These are phyloP conservation scores for Chaetoceros tenuissimus DNA, from an alignment of 108 stramenopile species.

Conservation along the genomic window DNA sequence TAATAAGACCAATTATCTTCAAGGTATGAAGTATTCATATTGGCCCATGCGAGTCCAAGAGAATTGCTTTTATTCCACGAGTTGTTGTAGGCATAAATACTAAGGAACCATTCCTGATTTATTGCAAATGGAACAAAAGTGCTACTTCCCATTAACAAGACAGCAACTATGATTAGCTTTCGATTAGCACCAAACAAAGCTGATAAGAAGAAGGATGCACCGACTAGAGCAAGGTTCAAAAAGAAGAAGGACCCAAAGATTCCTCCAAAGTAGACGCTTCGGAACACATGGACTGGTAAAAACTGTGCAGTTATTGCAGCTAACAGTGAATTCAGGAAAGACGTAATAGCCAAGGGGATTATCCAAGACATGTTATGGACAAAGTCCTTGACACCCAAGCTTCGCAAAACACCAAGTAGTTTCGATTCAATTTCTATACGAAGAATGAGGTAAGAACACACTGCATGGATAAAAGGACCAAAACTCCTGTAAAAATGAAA, in stretches of 20 bases:
- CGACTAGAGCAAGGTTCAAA: slow-evolving; percentile 29
- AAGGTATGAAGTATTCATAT: too few species aligned
- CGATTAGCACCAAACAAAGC: slow-evolving; percentile 28
- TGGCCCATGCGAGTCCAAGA: slow-evolving; percentile 13
- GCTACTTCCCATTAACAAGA: slow-evolving; percentile 15
- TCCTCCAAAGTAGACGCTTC: slow-evolving; percentile 18
- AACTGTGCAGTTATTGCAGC: slow-evolving; percentile 27
- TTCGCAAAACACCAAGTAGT: slow-evolving; percentile 30
- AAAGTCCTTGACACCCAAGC: slow-evolving; percentile 24
- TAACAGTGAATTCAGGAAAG: slow-evolving; percentile 23
- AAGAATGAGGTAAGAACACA: slow-evolving; percentile 28
- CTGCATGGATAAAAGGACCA: too few species aligned
- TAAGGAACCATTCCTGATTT: background rate
- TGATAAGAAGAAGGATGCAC: slow-evolving; percentile 35
- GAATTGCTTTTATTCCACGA: background rate
- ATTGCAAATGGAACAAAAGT: slow-evolving; percentile 5
- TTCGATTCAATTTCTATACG: slow-evolving; percentile 28
- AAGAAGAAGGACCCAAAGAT: slow-evolving; percentile 34
- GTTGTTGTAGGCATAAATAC: background rate
- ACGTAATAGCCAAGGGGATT: slow-evolving; percentile 16
- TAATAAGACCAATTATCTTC: too few species aligned
- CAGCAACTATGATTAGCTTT: slow-evolving; percentile 20
- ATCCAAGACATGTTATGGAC: slow-evolving; percentile 40
- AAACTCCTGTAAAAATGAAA: too few species aligned
- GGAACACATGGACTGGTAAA: slow-evolving; percentile 28